These are phyloP conservation scores for Lactarius quietus DNA, from an alignment of 768 basidiomycete species.

Conservation along the genomic window DNA sequence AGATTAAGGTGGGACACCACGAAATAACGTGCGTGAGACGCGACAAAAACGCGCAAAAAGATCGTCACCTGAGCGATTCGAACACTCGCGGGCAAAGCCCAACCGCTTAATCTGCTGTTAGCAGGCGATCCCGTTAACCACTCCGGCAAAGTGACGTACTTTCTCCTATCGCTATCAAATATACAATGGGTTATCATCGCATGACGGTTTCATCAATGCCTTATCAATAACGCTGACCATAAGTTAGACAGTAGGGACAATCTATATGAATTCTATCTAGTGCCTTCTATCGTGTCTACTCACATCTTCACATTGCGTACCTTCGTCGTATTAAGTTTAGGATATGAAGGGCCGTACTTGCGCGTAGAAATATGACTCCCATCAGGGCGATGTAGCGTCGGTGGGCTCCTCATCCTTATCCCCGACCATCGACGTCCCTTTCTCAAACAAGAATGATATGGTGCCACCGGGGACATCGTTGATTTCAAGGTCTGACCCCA, in stretches of 20 bases:
- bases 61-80: conserved; percentile 35
- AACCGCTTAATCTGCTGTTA: conserved; percentile 33
- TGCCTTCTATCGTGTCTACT: neutral
- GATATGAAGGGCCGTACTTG: neutral
- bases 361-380: neutral
- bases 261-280: neutral
- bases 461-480: conserved; percentile 59
- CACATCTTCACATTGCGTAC: neutral
- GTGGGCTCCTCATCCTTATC: conserved; percentile 63
- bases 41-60: conserved; percentile 16
- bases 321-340: neutral
- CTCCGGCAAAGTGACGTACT: conserved; percentile 82
- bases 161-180: rapidly evolving
- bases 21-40: too few species aligned
- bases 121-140: conserved; percentile 70
- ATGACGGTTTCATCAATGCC: neutral
- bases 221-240: neutral
- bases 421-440: conserved; percentile 81
- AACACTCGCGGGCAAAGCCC: conserved; percentile 35
- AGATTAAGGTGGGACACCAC: too few species aligned
- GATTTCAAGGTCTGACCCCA: conserved; percentile 39
- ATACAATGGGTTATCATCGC: neutral
- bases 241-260: neutral
- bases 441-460: conserved; percentile 74
- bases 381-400: neutral